Evolutionary conservation across 2,329 filamentous ascomycete species (phyloP).

Genomic region (Trichocomaceae sp.): DNA sequence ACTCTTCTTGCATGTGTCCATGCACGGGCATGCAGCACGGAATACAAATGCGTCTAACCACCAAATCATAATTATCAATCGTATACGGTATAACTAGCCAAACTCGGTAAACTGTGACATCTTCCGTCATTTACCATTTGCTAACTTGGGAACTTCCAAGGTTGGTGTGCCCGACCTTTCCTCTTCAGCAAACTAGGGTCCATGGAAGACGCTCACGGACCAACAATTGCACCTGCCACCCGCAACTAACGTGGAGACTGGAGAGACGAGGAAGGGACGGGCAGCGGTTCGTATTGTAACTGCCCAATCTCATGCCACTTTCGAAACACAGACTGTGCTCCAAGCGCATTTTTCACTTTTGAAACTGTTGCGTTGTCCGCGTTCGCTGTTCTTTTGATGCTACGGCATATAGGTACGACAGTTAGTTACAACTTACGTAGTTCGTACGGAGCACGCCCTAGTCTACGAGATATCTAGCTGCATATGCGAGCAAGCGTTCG

Average conservation of each 20-base stretch:
- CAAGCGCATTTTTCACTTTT: background rate
- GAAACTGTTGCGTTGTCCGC: background rate
- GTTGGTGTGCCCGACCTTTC: background rate
- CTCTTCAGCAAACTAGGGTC: constrained; percentile 4
- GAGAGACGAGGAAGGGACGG: background rate
- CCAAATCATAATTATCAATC: background rate
- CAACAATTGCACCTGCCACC: background rate
- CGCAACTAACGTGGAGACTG: background rate
- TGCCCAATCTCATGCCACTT: background rate
- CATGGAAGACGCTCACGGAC: constrained; percentile 9
- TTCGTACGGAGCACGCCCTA: too few relatives aligned
- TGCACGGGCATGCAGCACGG: background rate
- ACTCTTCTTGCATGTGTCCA: background rate
- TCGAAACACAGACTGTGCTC: background rate
- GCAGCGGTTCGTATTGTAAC: background rate
- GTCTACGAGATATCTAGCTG: background rate
- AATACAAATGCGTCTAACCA: background rate
- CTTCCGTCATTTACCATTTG: too few relatives aligned
- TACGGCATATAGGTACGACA: background rate
- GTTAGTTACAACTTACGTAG: background rate
- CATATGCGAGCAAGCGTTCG: background rate
- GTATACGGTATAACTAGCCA: too few relatives aligned
- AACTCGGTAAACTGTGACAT: background rate
- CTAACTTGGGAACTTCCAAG: too few relatives aligned
- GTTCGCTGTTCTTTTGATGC: background rate